Evolutionary conservation across 257 asterid genomes (phyloP), one percentile per base, ranked within the genome.

Genomic region (Mitragyna speciosa): DNA sequence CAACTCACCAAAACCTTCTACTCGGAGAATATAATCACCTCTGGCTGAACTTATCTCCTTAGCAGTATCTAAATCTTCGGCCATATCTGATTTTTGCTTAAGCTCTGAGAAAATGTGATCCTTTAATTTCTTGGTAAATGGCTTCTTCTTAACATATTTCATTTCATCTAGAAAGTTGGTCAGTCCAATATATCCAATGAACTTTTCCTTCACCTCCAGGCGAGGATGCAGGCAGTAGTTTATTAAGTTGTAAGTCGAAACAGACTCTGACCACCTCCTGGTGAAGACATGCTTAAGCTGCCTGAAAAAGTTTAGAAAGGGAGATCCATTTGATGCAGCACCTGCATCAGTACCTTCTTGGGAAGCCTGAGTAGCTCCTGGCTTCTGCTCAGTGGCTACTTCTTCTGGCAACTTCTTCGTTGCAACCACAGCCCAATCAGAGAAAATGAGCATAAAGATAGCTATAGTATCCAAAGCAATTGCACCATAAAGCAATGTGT

Each of bases 401-500:
- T 84, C 89, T 2, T 84, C 89, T 2, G 89, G 89, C 51, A 84
- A 75, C 63, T 80, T 83, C 5, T 63, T 19, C 1, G 22, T 45
- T 0, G 20, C 6, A 64, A 88, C 87, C 0, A 1, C 14, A 1
- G 81, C 70, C 90, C 89, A 82, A 33, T 86, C 87, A 9, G 95
- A 90, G 41, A 59, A 49, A 71, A 86, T n/a, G 58, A 89, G 85
- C 85, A 75, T 84, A 69, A 86, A 0, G 28, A 84, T 70, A 43
- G 89, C 83, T 4, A 82, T 71, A 7, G 75, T 65, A 76, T 89
- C 92, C 63, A 87, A 71, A 33, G 82, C 72, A 69, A 89, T 79
- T 67, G 89, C 93, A 73, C 89, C 93, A 59, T 75, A 64, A 72
- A 90, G 89, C 66, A 89, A 79, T 43, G 85, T 83, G 22, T 90